A percentile compares a stretch with the other conserved stretches of the same genome.
These are phyloP conservation scores for Tulasnella sp. DNA, from an alignment of 768 basidiomycete genomes.

Conservation along the genomic window DNA sequence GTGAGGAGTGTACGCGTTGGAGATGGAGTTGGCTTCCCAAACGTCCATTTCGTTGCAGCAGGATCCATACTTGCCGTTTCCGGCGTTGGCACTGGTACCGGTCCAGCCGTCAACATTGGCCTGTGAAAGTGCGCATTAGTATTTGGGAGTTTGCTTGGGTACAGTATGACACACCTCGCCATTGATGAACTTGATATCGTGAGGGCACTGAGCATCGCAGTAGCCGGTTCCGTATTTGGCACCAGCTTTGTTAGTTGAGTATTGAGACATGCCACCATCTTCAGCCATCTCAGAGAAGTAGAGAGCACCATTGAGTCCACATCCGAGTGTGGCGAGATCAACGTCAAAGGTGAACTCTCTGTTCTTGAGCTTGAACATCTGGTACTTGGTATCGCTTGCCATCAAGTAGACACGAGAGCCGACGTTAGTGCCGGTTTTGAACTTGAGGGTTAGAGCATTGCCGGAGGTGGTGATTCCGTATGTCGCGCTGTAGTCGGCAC, in stretches of 20 bases:
- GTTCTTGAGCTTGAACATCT: conserved; percentile 40
- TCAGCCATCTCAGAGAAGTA: conserved; percentile 50
- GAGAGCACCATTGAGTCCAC: conserved; percentile 48
- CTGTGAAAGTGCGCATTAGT: conserved; percentile 21
- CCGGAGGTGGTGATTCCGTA: conserved; percentile 17
- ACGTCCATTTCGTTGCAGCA: conserved; percentile 51
- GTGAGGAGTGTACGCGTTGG: conserved; percentile 43
- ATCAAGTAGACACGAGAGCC: conserved; percentile 35
- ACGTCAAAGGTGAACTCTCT: conserved; percentile 50
- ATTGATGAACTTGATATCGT: conserved; percentile 47
- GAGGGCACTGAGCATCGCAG: conserved; percentile 49
- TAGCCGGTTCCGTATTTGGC: conserved; percentile 54
- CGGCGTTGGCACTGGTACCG: conserved; percentile 31
- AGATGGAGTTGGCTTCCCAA: conserved; percentile 43
- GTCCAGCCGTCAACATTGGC: conserved; percentile 38
- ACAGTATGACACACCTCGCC: conserved; percentile 31
- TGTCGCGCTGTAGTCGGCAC: conserved; percentile 19
- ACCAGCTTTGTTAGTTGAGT: conserved; percentile 41
- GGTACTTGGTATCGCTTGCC: conserved; percentile 31
- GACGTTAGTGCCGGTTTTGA: conserved; percentile 15
- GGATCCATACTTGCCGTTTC: conserved; percentile 35
- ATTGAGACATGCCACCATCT: conserved; percentile 40
- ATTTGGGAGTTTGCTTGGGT: not conserved
- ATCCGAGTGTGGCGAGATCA: conserved; percentile 43
- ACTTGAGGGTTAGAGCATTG: conserved; percentile 14